Percentiles rank a stretch among this genome's conserved stretches.
These are phyloP conservation scores for Haplosporangium sp. DNA, from an alignment of 371 early-diverging fungal species.

Conservation along the genomic window DNA sequence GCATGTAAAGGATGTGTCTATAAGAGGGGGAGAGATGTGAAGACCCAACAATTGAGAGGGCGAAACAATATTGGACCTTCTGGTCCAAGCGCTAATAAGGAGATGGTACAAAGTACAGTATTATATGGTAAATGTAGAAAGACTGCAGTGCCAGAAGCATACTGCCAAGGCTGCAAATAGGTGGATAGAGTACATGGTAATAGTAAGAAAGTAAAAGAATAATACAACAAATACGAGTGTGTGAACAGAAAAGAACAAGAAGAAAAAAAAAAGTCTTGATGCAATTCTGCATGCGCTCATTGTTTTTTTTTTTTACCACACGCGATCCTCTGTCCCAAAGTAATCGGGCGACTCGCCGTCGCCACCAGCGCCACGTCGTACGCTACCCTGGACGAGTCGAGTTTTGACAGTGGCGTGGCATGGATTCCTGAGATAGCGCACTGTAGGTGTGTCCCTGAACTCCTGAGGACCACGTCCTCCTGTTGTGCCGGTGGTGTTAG, in stretches of 20 bases:
- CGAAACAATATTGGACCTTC: no score
- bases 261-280: no score
- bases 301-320: constrained; percentile 29
- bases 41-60: not conserved
- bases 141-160: not conserved
- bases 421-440: constrained; percentile 46
- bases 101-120: not conserved
- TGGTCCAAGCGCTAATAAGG: no score
- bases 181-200: not conserved
- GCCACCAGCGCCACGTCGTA: constrained; percentile 33
- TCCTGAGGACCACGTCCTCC: constrained; percentile 5
- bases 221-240: constrained; percentile 1
- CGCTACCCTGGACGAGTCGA: constrained; percentile 30
- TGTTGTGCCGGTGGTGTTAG: not conserved
- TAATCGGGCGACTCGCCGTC: constrained; percentile 41
- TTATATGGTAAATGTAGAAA: constrained; percentile 1
- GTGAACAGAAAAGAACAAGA: not conserved
- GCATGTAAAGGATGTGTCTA: no score
- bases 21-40: not conserved
- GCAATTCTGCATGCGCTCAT: not conserved
- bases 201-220: not conserved
- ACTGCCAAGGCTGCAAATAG: no score
- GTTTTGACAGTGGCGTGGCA: constrained; percentile 46
- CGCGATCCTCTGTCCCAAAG: constrained; percentile 46
- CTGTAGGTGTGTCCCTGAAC: constrained; percentile 34